A percentile compares a stretch with the other conserved stretches of the same genome.
Evolutionary conservation across 2,329 filamentous ascomycete genomes (phyloP).

Genomic region (Fonsecaea monophora): DNA sequence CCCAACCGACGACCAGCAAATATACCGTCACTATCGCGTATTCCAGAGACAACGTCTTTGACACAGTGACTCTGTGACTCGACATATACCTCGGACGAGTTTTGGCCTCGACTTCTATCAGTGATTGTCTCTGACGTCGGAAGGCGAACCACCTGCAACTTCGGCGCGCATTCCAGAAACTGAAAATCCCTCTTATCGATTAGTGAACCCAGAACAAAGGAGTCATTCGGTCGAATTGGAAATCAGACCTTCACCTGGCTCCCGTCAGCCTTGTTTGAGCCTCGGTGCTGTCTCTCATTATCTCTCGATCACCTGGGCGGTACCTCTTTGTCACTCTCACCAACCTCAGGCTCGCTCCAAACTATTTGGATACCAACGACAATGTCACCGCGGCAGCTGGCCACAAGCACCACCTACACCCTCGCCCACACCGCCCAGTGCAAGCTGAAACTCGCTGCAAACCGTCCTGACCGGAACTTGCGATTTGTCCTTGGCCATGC

Average conservation of each 20-base stretch:
- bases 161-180: slow-evolving; percentile 1
- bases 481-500: slow-evolving; percentile 39
- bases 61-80: not conserved
- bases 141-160: not conserved
- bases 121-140: not conserved
- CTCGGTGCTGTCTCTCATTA: slow-evolving; percentile 1
- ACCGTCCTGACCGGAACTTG: slow-evolving; percentile 37
- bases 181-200: slow-evolving; percentile 10
- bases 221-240: slow-evolving; percentile 3
- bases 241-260: not conserved
- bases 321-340: not conserved
- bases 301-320: not conserved
- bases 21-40: not conserved
- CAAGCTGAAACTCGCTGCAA: slow-evolving; percentile 37
- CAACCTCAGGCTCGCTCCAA: not conserved
- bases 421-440: slow-evolving; percentile 39
- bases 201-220: slow-evolving; percentile 5
- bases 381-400: slow-evolving; percentile 24
- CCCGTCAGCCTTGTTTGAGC: slow-evolving; percentile 6
- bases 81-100: not conserved
- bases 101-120: not conserved
- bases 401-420: slow-evolving; percentile 32
- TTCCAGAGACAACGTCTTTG: not conserved
- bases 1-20: not conserved
- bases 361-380: not conserved